phyloP scores from a whole-genome alignment of 805 yeast genomes.

The Lipomyces anomalus region DNA sequence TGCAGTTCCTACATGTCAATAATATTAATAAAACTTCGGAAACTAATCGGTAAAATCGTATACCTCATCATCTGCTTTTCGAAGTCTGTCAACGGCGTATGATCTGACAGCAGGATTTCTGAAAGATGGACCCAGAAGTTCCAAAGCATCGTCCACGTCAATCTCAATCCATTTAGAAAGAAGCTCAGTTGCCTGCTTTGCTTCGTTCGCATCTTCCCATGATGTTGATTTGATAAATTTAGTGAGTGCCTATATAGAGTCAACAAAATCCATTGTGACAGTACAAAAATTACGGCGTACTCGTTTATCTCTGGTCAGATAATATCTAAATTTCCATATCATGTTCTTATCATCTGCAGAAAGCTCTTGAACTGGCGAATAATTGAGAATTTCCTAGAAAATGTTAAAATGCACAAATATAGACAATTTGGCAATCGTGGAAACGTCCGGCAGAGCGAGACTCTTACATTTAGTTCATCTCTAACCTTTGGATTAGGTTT shows the following conservation, averaged over 20 bases:
- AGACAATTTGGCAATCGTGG: background rate
- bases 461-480: conserved; percentile 55
- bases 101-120: conserved; percentile 67
- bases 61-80: conserved; percentile 71
- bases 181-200: conserved; percentile 68
- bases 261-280: background rate
- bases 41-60: conserved; percentile 38
- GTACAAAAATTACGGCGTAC: background rate
- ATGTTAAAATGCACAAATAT: too few species aligned
- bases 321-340: conserved; percentile 88
- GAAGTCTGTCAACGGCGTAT: conserved; percentile 80
- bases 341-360: conserved; percentile 78
- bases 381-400: conserved; percentile 46
- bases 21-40: too few species aligned
- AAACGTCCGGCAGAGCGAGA: background rate
- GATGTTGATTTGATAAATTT: conserved; percentile 83
- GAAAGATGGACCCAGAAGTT: conserved; percentile 73
- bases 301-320: conserved; percentile 58
- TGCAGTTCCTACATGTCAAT: too few species aligned
- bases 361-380: conserved; percentile 78
- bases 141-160: conserved; percentile 80
- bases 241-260: conserved; percentile 46
- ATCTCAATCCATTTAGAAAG: conserved; percentile 67
- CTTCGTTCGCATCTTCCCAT: conserved; percentile 80
- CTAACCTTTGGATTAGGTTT: conserved; percentile 83